Evolutionary conservation across 2,329 filamentous ascomycete species (phyloP), one percentile per base, ranked within the genome.

Genomic region (Chaetoscypha palmicola): DNA sequence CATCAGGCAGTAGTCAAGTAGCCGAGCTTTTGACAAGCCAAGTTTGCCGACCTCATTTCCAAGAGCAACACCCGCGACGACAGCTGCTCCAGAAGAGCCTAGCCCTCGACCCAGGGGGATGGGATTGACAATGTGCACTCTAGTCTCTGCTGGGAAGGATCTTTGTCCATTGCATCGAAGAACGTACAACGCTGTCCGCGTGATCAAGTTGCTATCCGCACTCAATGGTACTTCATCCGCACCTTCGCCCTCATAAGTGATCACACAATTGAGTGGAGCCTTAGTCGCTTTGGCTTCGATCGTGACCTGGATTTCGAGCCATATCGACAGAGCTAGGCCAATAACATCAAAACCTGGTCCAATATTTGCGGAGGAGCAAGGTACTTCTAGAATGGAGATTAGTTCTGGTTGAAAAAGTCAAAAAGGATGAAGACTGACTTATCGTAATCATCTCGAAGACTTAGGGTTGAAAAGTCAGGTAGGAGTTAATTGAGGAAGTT

Each of bases 311-410:
- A 97, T 73, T 70, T 96, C 90, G 53, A 98, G 84, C 70, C 91
- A 94, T 65, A 96, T 81, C 54, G 89, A 94, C 55, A 98, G 76
- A 7, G 91, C 91, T 50, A 98, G 82, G 56, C 92, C 88, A 64
- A 97, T 95, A 58, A 96, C 91, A 72, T 98, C 91, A 73, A 97
- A 98, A 47, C 91, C 91, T 38, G 91, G 91, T 56, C 88, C 91
- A 62, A 97, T 96, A 72, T 97, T 97, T 69, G 91, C 91, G 50
- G 90, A 96, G 48, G 91, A 97, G 70, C 87, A 94, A 53, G 91
- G 91, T 50, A 88, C 87, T 68, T 76, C 39, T 5, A 36, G 35
- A 19, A 20, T 43, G 23, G 14, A 10, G 12, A 21, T 22, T 12
- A 28, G 7, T 28, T 21, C 12, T 12, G 20, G 11, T 5, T 3